A percentile compares a stretch with the other conserved stretches of the same genome.
Conservation (phyloP, 192 early-diverging fungal genomes). For the Chytriomyces confervae region DNA sequence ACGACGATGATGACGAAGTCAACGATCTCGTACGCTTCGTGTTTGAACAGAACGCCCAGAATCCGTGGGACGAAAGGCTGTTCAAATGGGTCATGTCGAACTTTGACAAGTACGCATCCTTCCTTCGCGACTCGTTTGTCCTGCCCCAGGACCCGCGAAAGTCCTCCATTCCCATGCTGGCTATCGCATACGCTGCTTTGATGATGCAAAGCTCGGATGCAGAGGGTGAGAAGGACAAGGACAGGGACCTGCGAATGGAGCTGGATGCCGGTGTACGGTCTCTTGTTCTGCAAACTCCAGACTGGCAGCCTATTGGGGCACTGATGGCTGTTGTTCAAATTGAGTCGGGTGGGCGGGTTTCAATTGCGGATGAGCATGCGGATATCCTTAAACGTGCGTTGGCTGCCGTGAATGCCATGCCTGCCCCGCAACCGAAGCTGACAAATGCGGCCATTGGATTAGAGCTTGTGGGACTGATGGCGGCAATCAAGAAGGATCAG, state of each 20-base stretch:
- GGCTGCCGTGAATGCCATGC: neutral
- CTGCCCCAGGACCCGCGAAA: neutral
- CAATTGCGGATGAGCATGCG: neutral
- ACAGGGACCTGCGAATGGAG: neutral
- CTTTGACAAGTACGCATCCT: neutral
- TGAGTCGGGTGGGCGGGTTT: slow-evolving; percentile 6
- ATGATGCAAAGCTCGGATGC: neutral
- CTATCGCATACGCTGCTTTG: neutral
- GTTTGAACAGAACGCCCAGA: slow-evolving; percentile 12
- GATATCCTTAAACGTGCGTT: neutral
- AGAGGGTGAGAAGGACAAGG: neutral
- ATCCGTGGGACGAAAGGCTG: slow-evolving; percentile 21
- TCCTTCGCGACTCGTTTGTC: neutral
- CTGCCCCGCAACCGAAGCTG: neutral
- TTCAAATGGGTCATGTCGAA: slow-evolving; percentile 12
- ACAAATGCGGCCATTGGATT: neutral
- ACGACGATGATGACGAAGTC: slow-evolving; percentile 12
- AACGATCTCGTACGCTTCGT: slow-evolving; percentile 23
- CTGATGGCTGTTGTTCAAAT: neutral
- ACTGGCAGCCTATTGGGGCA: neutral
- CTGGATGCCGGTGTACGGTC: neutral
- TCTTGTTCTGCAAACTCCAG: neutral
- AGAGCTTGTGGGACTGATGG: neutral
- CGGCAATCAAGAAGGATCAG: slow-evolving; percentile 1
- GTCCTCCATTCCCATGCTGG: no score